Base-by-base conservation (phyloP, 345 rosid species). In the Eucalyptus erythrocorys region DNA sequence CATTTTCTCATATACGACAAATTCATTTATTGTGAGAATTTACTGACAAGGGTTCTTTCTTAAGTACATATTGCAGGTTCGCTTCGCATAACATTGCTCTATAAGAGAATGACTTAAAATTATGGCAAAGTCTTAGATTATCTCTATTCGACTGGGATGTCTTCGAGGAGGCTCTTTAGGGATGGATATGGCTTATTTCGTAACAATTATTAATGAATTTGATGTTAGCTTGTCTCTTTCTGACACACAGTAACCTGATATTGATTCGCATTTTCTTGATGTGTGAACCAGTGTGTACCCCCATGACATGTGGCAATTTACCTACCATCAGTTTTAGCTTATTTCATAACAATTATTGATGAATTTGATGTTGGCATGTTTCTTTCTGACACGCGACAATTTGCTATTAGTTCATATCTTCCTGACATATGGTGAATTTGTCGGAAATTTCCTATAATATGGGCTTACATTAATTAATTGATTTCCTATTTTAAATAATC, bases 391-490 rank as follows among this genome's bases (percentile, higher is more conserved):
- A 64, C 1, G 6, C 0, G 19, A 64, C 40, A 64, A 64, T 1
- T 0, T n/a, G 1, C 7, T 4, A 15, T n/a, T n/a, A 9, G 1
- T 64, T 7, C 3, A 21, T n/a, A n/a, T 64, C 21, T 15, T n/a
- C 40, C 2, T n/a, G 0, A n/a, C 5, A 4, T n/a, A 40, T 7
- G 21, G 11, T n/a, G 17, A 64, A n/a, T n/a, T n/a, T n/a, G n/a
- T n/a, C n/a, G n/a, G n/a, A n/a, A n/a, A n/a, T n/a, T n/a, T n/a
- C n/a, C n/a, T n/a, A n/a, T n/a, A n/a, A n/a, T n/a, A n/a, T n/a
- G n/a, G n/a, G n/a, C n/a, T n/a, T n/a, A n/a, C n/a, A n/a, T n/a
- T n/a, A n/a, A n/a, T n/a, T n/a, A n/a, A n/a, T n/a, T n/a, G n/a
- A n/a, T n/a, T n/a, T n/a, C n/a, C n/a, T n/a, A n/a, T n/a, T n/a